Evolutionary conservation across 306 rosid genomes (phyloP).

Genomic region (Fragaria nilgerrensis): DNA sequence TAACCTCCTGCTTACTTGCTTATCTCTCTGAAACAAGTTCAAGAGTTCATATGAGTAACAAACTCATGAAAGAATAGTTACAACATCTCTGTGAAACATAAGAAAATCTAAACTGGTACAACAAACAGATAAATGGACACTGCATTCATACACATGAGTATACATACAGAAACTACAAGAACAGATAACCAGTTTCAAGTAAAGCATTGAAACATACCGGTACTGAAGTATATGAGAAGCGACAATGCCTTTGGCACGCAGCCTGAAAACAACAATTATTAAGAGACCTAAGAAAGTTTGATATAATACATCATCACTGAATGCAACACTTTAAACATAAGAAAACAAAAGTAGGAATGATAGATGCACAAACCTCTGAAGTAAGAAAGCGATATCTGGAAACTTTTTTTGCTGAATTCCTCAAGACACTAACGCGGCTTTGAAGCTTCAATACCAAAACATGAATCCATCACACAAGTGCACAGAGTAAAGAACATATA

Average conservation of each 20-base stretch:
- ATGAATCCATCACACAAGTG: neutral
- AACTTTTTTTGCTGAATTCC: slow-evolving; percentile 45
- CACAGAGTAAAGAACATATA: neutral
- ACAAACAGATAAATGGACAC: neutral
- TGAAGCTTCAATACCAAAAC: slow-evolving; percentile 46
- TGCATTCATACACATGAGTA: slow-evolving; percentile 9
- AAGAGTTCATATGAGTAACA: slow-evolving; percentile 25
- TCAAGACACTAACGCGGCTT: slow-evolving; percentile 32
- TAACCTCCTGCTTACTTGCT: slow-evolving; percentile 49
- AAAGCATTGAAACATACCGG: slow-evolving; percentile 52
- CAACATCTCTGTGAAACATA: neutral
- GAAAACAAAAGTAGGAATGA: neutral
- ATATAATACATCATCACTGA: neutral
- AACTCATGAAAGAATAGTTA: neutral
- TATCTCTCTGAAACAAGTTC: slow-evolving; percentile 51
- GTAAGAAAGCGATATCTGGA: slow-evolving; percentile 47
- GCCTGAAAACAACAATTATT: slow-evolving; percentile 44
- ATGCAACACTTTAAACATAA: neutral
- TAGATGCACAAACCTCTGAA: slow-evolving; percentile 50
- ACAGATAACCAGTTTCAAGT: slow-evolving; percentile 5
- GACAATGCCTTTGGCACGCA: slow-evolving; percentile 29
- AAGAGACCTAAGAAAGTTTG: slow-evolving; percentile 16
- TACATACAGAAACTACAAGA: slow-evolving; percentile 13
- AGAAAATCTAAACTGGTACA: neutral
- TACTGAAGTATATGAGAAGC: slow-evolving; percentile 34